phyloP scores from a whole-genome alignment of 208 protist genomes.

The Crithidia acanthocephali region DNA sequence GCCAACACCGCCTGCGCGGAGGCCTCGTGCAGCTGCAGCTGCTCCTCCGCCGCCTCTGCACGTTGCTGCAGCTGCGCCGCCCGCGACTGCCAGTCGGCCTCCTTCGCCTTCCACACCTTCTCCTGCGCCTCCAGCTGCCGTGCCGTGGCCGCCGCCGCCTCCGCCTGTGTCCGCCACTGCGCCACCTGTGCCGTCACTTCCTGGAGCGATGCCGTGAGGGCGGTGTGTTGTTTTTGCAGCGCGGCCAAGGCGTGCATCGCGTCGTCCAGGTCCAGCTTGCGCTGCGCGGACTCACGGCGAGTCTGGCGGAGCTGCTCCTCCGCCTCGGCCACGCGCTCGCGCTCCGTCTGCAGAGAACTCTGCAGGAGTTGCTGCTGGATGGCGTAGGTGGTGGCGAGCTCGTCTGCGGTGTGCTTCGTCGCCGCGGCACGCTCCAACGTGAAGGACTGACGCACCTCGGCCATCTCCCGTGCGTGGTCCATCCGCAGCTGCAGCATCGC shows the following conservation, averaged over 20 bases:
- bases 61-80: constrained; percentile 37
- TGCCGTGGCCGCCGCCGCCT: constrained; percentile 15
- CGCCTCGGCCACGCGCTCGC: constrained; percentile 38
- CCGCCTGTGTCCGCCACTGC: constrained; percentile 22
- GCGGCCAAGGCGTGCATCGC: constrained; percentile 13
- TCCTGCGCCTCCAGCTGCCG: constrained; percentile 30
- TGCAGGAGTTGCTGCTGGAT: constrained; percentile 61
- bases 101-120: constrained; percentile 32
- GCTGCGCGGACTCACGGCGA: constrained; percentile 28
- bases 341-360: constrained; percentile 55
- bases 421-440: constrained; percentile 45
- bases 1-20: constrained; percentile 47
- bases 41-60: constrained; percentile 28
- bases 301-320: constrained; percentile 38
- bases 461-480: constrained; percentile 52
- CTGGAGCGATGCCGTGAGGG: constrained; percentile 8
- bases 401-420: constrained; percentile 51
- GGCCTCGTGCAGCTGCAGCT: constrained; percentile 46
- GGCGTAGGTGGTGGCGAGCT: constrained; percentile 56
- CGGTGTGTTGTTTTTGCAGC: constrained; percentile 12
- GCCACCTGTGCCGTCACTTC: constrained; percentile 24
- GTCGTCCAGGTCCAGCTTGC: constrained; percentile 20
- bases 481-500: constrained; percentile 49
- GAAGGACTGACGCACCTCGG: constrained; percentile 52
- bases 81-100: constrained; percentile 31